Evolutionary conservation across 2,329 filamentous ascomycete species (phyloP).

Genomic region (Phialophora chinensis): DNA sequence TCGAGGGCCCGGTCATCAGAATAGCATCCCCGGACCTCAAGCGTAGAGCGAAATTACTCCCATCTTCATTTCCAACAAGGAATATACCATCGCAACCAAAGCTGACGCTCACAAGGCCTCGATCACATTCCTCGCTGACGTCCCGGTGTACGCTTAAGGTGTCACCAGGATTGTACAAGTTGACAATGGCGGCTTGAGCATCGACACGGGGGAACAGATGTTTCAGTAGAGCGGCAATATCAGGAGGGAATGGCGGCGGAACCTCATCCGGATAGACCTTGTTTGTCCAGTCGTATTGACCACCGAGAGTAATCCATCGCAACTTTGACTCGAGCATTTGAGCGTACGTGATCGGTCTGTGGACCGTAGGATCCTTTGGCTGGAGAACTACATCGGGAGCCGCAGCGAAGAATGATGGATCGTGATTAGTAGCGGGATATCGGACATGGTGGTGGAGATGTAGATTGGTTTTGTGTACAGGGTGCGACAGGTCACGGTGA

Average conservation of each 20-base stretch:
- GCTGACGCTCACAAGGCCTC: constrained; percentile 81
- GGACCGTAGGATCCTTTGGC: constrained; percentile 74
- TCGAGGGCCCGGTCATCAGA: constrained; percentile 80
- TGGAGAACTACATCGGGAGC: constrained; percentile 43
- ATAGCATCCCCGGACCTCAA: constrained; percentile 86
- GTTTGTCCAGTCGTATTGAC: constrained; percentile 94
- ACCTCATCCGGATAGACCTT: constrained; percentile 75
- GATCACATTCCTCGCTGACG: constrained; percentile 82
- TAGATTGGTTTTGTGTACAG: constrained; percentile 84
- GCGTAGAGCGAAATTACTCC: constrained; percentile 58
- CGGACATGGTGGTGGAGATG: constrained; percentile 78
- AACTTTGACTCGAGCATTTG: constrained; percentile 79
- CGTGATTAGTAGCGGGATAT: constrained; percentile 55
- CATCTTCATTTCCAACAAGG: constrained; percentile 72
- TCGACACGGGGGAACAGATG: constrained; percentile 75
- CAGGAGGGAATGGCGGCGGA: constrained; percentile 74
- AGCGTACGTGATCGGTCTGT: constrained; percentile 72
- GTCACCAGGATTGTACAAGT: constrained; percentile 88
- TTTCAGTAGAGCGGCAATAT: constrained; percentile 72
- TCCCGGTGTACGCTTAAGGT: constrained; percentile 93
- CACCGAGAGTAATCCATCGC: constrained; percentile 92
- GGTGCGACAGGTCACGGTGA: constrained; percentile 76
- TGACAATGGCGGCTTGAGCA: constrained; percentile 90
- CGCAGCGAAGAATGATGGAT: constrained; percentile 61
- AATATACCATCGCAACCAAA: constrained; percentile 91